A percentile compares a stretch with the other conserved stretches of the same genome.
These are phyloP conservation scores for Exophiala lecanii-corni DNA, from an alignment of 2,329 filamentous ascomycete genomes.

Conservation along the genomic window DNA sequence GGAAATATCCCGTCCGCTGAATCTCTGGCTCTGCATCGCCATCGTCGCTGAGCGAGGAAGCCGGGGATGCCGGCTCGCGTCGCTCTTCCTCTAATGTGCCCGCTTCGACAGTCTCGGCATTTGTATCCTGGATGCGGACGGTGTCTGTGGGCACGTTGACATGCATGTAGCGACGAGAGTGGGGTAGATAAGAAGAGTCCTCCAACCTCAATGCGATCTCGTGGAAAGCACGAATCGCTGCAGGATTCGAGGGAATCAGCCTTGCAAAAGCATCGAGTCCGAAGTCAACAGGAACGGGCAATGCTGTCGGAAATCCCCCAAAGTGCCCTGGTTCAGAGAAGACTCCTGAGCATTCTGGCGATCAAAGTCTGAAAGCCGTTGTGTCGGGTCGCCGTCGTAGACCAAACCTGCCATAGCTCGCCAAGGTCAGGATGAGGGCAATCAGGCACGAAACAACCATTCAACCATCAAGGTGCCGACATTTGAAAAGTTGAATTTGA, in stretches of 20 bases:
- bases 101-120: not conserved
- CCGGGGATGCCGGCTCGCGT: not conserved
- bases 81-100: not conserved
- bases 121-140: not conserved
- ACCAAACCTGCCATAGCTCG: not conserved
- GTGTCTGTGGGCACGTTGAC: not conserved
- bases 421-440: too few species aligned
- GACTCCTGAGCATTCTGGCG: not conserved
- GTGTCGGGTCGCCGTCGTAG: not conserved
- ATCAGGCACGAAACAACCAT: too few species aligned
- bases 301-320: too few species aligned
- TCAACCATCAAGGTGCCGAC: too few species aligned
- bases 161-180: conserved; percentile 1
- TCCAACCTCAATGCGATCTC: not conserved
- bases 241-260: not conserved
- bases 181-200: not conserved
- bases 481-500: too few species aligned
- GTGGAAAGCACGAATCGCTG: not conserved
- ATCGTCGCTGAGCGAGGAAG: not conserved
- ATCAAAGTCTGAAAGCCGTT: not conserved
- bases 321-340: too few species aligned
- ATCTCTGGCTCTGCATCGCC: not conserved
- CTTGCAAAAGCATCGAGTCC: not conserved
- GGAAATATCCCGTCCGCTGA: not conserved
- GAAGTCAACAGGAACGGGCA: not conserved